Evolutionary conservation across 2,329 filamentous ascomycete species (phyloP).

Genomic region (Teratosphaeria pseudoeucalypti): DNA sequence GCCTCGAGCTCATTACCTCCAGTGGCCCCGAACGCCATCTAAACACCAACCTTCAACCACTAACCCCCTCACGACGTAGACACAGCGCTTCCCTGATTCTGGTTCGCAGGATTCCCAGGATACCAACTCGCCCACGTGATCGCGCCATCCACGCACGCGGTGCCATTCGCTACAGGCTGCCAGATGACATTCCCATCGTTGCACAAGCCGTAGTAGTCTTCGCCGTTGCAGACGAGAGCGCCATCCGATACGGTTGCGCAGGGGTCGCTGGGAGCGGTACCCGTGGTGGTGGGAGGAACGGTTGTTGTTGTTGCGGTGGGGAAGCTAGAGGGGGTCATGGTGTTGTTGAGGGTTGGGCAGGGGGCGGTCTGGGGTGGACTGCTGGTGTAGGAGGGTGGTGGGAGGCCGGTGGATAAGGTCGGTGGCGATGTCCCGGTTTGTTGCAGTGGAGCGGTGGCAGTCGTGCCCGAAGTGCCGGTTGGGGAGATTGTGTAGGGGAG

Average conservation of each 20-base stretch:
- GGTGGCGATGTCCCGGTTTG: background rate
- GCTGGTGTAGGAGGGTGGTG: background rate
- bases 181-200: conserved; percentile 32
- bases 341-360: background rate
- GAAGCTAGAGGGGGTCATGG: no score
- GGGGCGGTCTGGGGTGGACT: background rate
- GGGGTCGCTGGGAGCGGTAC: background rate
- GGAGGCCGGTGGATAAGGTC: no score
- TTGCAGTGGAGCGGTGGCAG: background rate
- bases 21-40: background rate
- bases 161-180: conserved; percentile 33
- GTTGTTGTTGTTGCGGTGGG: background rate
- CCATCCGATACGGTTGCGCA: conserved; percentile 18
- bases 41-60: background rate
- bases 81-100: background rate
- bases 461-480: background rate
- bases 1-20: background rate
- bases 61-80: background rate
- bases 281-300: background rate
- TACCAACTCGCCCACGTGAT: conserved; percentile 3
- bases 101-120: background rate
- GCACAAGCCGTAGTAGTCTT: conserved; percentile 33
- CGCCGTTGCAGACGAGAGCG: conserved; percentile 31
- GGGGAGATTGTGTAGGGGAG: background rate
- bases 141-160: conserved; percentile 24